Evolutionary conservation across 192 early-diverging fungal genomes (phyloP).

Genomic region (Coemansia sp.): DNA sequence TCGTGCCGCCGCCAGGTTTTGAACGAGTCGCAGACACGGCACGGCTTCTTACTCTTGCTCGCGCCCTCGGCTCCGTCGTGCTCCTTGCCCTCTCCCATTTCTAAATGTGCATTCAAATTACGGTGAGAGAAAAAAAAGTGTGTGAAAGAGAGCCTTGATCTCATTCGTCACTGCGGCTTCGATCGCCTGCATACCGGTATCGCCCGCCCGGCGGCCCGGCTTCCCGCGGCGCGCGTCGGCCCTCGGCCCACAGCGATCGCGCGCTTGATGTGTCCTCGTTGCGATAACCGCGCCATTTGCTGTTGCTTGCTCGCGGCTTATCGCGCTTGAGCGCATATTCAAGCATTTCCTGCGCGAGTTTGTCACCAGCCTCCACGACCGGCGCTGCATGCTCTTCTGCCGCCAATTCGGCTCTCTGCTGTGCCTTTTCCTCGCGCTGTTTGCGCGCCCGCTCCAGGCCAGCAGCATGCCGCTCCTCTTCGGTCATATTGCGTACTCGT

Average conservation of each 20-base stretch:
- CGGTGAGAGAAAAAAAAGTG: not conserved
- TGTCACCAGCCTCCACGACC: slow-evolving; percentile 46
- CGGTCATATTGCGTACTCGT: slow-evolving; percentile 73
- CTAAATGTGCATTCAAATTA: too few relatives aligned
- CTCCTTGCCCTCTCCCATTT: not conserved
- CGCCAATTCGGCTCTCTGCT: not conserved
- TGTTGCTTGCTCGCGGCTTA: slow-evolving; percentile 5
- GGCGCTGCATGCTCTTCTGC: slow-evolving; percentile 55
- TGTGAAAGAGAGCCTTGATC: not conserved
- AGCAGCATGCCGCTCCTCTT: slow-evolving; percentile 71
- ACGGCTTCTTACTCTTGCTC: slow-evolving; percentile 60
- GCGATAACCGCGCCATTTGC: slow-evolving; percentile 25
- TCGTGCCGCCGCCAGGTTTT: slow-evolving; percentile 60
- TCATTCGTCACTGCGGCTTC: not conserved
- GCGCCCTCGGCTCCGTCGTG: not conserved
- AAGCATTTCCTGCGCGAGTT: slow-evolving; percentile 12
- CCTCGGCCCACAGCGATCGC: slow-evolving; percentile 1
- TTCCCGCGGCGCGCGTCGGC: not conserved
- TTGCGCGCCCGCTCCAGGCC: slow-evolving; percentile 61
- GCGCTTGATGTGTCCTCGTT: slow-evolving; percentile 27
- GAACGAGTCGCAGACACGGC: slow-evolving; percentile 73
- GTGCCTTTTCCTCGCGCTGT: slow-evolving; percentile 58
- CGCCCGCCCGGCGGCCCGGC: too few relatives aligned
- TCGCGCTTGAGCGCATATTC: slow-evolving; percentile 7
- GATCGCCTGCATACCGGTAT: not conserved